Conservation (phyloP, 805 yeast species). For the Scheffersomyces coipomensis region DNA sequence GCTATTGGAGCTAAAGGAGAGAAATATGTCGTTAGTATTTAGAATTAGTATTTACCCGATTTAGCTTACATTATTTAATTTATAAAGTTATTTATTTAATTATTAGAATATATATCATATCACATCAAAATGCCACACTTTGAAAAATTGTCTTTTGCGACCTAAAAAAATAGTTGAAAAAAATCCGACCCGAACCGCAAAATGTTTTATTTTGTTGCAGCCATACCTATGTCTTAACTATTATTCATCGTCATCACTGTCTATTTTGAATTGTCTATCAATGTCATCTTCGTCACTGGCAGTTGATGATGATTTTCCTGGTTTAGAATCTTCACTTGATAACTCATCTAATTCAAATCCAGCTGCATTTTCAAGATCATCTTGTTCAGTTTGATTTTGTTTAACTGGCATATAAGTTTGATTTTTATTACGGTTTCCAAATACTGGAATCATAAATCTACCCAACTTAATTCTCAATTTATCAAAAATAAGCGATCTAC, state of each 20-base stretch:
- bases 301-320: not conserved
- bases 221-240: too few species aligned
- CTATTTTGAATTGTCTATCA: slow-evolving; percentile 14
- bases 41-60: too few species aligned
- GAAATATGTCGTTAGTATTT: slow-evolving; percentile 33
- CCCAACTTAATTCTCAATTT: not conserved
- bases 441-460: not conserved
- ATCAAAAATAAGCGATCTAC: slow-evolving; percentile 11
- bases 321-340: not conserved
- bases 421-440: not conserved
- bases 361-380: slow-evolving; percentile 5
- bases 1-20: slow-evolving; percentile 41
- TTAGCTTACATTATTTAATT: too few species aligned
- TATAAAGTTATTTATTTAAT: too few species aligned
- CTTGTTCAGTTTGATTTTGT: not conserved
- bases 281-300: not conserved
- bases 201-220: too few species aligned
- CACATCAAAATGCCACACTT: too few species aligned
- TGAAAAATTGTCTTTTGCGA: too few species aligned
- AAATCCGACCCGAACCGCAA: not conserved
- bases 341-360: slow-evolving; percentile 9
- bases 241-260: slow-evolving; percentile 16
- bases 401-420: not conserved
- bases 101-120: too few species aligned
- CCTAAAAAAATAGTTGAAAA: too few species aligned